Percentiles rank a stretch among this genome's conserved stretches.
These are phyloP conservation scores for Centrapalus pauciflorus DNA, from an alignment of 129 eudicot genomes.

Conservation along the genomic window DNA sequence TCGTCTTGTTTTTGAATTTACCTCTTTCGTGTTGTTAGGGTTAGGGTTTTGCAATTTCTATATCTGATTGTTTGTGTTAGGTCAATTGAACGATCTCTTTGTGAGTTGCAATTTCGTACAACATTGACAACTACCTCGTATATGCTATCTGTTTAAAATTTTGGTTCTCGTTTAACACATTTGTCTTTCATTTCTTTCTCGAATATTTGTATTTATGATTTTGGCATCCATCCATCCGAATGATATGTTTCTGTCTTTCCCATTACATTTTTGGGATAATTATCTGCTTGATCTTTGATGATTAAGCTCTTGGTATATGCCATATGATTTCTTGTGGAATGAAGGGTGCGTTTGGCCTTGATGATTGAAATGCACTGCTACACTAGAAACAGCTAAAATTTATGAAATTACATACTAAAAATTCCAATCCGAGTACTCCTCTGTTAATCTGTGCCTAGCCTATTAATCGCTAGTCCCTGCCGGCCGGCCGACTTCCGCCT, in stretches of 20 bases:
- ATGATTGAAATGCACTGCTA: too few species aligned
- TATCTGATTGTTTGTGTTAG: not conserved
- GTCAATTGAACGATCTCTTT: not conserved
- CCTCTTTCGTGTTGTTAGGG: not conserved
- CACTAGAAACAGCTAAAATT: too few species aligned
- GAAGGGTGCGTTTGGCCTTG: too few species aligned
- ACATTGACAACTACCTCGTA: not conserved
- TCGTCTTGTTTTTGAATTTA: not conserved
- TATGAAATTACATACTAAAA: too few species aligned
- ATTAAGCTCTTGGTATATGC: not conserved
- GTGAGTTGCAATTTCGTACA: not conserved
- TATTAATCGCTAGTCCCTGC: too few species aligned
- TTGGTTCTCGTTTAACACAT: not conserved
- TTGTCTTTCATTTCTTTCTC: not conserved
- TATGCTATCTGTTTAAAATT: not conserved
- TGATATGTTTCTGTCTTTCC: not conserved
- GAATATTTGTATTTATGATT: not conserved
- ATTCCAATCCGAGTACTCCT: too few species aligned
- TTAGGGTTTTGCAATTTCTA: not conserved
- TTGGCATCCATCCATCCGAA: not conserved
- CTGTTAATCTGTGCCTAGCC: too few species aligned
- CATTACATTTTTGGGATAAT: not conserved
- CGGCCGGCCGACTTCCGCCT: too few species aligned
- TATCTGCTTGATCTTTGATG: not conserved
- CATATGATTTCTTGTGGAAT: not conserved